phyloP scores from a whole-genome alignment of 768 basidiomycete species.

The Dendrothele bispora region DNA sequence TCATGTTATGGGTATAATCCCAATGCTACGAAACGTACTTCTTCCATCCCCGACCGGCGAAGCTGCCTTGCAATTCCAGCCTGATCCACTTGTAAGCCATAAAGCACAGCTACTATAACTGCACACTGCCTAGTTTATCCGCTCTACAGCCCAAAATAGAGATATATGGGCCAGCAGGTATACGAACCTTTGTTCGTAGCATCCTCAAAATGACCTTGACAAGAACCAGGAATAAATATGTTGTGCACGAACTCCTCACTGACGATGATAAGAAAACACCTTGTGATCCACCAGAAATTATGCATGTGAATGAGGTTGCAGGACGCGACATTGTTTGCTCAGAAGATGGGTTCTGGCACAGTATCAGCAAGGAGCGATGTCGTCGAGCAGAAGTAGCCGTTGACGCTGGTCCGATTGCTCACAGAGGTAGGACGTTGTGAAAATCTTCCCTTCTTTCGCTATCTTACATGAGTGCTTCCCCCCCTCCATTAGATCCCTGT shows the following conservation, averaged over 20 bases:
- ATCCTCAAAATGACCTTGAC: conserved; percentile 69
- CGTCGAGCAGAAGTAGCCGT: conserved; percentile 47
- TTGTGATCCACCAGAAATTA: conserved; percentile 42
- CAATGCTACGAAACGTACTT: conserved; percentile 61
- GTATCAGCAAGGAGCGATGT: conserved; percentile 42
- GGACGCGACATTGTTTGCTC: conserved; percentile 60
- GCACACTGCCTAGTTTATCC: conserved; percentile 9
- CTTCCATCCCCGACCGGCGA: conserved; percentile 37
- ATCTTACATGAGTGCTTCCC: not conserved
- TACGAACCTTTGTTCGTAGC: conserved; percentile 73
- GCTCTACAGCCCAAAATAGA: conserved; percentile 52
- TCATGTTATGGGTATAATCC: conserved; percentile 74
- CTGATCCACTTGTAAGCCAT: conserved; percentile 10
- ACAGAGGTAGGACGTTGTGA: conserved; percentile 66
- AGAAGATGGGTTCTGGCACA: conserved; percentile 65
- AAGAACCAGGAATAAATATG: conserved; percentile 58
- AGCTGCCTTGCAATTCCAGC: conserved; percentile 9
- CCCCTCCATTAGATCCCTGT: conserved; percentile 59
- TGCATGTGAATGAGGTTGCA: conserved; percentile 63
- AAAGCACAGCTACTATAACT: no score
- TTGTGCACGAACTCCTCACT: conserved; percentile 76
- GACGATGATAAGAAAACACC: conserved; percentile 52
- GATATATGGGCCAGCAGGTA: conserved; percentile 78
- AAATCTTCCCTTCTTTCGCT: not conserved
- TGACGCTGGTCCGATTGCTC: conserved; percentile 74